Conservation (phyloP, 2,329 filamentous ascomycete genomes). For the Neonectria punicea region DNA sequence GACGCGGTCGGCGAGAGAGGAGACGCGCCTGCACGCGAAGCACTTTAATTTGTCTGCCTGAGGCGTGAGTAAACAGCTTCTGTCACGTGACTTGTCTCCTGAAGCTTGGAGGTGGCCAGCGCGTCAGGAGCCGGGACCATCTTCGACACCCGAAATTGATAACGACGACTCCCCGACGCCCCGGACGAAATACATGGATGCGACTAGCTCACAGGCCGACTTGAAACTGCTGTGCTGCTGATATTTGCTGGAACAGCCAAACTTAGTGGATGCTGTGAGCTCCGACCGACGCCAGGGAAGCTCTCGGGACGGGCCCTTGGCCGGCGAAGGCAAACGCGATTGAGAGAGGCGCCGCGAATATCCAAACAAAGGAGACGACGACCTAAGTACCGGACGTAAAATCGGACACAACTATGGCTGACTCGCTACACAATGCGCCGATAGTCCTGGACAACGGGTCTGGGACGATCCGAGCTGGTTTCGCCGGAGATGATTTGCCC, state of each 20-base stretch:
- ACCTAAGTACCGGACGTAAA: slow-evolving; percentile 15
- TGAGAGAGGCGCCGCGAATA: slow-evolving; percentile 32
- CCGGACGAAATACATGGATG: slow-evolving; percentile 31
- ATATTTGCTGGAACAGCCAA: slow-evolving; percentile 21
- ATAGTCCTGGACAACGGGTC: slow-evolving; percentile 99
- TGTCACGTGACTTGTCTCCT: slow-evolving; percentile 48
- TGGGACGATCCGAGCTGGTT: slow-evolving; percentile 95
- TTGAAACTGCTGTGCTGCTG: slow-evolving; percentile 16
- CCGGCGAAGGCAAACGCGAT: slow-evolving; percentile 31
- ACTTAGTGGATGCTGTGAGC: slow-evolving; percentile 32
- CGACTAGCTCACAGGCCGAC: slow-evolving; percentile 32
- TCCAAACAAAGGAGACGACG: slow-evolving; percentile 22
- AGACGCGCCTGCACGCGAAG: slow-evolving; percentile 53
- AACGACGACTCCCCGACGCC: slow-evolving; percentile 33
- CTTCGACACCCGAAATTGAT: slow-evolving; percentile 32
- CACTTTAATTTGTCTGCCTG: slow-evolving; percentile 52
- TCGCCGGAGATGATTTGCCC: slow-evolving; percentile 93
- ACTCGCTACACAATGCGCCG: slow-evolving; percentile 90
- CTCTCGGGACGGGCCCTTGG: slow-evolving; percentile 32
- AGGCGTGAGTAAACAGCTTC: slow-evolving; percentile 37
- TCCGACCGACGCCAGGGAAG: slow-evolving; percentile 30
- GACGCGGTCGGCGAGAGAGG: slow-evolving; percentile 48
- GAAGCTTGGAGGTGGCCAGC: slow-evolving; percentile 42
- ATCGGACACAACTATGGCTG: slow-evolving; percentile 57
- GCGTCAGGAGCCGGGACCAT: slow-evolving; percentile 35